Evolutionary conservation across 495 filamentous ascomycete genomes (phyloP).

Genomic region (Podospora tetraspora): DNA sequence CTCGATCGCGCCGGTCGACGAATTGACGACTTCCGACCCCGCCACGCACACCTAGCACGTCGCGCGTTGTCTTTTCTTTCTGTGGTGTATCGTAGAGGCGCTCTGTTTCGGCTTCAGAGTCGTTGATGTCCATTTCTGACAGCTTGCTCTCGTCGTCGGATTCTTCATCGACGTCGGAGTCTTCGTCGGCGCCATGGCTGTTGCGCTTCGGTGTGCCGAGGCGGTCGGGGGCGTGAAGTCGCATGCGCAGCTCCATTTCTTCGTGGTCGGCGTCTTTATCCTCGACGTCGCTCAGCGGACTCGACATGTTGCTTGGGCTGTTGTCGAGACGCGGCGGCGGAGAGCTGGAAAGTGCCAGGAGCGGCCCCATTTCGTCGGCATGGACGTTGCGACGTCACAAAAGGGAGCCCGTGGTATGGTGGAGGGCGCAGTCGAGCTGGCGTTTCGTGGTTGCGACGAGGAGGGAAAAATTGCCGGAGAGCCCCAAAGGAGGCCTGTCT

Average conservation of each 20-base stretch:
- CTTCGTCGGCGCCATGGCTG: conserved; percentile 42
- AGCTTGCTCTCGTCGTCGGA: conserved; percentile 36
- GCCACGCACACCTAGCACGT: conserved; percentile 47
- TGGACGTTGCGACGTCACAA: conserved; percentile 23
- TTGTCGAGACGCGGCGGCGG: conserved; percentile 36
- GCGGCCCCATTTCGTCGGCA: conserved; percentile 40
- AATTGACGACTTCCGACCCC: conserved; percentile 33
- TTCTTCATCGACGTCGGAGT: conserved; percentile 29
- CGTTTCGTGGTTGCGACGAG: not conserved
- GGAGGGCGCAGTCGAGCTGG: conserved; percentile 3
- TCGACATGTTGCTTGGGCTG: conserved; percentile 42
- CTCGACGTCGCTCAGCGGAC: conserved; percentile 88
- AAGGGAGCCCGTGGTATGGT: conserved; percentile 8
- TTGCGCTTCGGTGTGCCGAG: conserved; percentile 49
- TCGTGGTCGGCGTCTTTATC: conserved; percentile 55
- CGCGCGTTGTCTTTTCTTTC: conserved; percentile 59
- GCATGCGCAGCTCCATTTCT: conserved; percentile 41
- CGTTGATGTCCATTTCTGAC: conserved; percentile 60
- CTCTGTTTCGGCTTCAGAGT: conserved; percentile 98
- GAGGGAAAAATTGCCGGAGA: not conserved
- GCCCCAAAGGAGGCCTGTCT: not conserved
- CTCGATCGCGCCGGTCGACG: conserved; percentile 30
- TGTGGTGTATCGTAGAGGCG: conserved; percentile 87
- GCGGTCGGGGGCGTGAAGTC: conserved; percentile 8
- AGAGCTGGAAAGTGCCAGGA: conserved; percentile 42